Conservation (phyloP, 805 yeast genomes). For the Metschnikowia vanudenii region DNA sequence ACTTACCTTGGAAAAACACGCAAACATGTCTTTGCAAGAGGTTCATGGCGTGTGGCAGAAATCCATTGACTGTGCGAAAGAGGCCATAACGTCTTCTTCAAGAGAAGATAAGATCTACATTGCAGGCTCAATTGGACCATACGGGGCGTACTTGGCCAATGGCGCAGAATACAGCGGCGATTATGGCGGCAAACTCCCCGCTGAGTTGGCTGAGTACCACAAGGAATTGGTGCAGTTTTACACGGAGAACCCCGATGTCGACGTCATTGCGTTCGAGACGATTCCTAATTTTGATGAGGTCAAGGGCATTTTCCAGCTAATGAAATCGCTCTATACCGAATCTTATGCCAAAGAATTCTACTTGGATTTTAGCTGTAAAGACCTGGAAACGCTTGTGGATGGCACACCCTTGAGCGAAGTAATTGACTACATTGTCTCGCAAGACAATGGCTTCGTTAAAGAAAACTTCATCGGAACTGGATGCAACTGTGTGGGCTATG, state of each 20-base stretch:
- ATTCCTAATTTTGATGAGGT: slow-evolving; percentile 63
- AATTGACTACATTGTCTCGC: slow-evolving; percentile 30
- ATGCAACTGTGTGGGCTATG: slow-evolving; percentile 62
- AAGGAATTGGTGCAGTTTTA: slow-evolving; percentile 42
- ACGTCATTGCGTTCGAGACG: slow-evolving; percentile 67
- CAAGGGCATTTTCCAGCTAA: slow-evolving; percentile 44
- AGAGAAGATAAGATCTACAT: slow-evolving; percentile 25
- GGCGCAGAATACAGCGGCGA: slow-evolving; percentile 77
- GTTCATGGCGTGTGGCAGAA: slow-evolving; percentile 17
- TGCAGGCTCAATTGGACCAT: slow-evolving; percentile 75
- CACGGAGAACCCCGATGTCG: slow-evolving; percentile 42
- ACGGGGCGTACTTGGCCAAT: slow-evolving; percentile 64
- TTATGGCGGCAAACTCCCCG: slow-evolving; percentile 43
- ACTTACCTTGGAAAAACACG: slow-evolving; percentile 16
- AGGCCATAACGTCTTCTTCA: slow-evolving; percentile 10
- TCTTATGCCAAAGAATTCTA: slow-evolving; percentile 41
- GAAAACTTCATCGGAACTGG: slow-evolving; percentile 53
- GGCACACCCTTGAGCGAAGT: slow-evolving; percentile 30
- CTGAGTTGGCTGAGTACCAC: slow-evolving; percentile 51
- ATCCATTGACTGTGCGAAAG: slow-evolving; percentile 16
- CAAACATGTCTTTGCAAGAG: slow-evolving; percentile 11
- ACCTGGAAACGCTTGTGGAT: slow-evolving; percentile 26
- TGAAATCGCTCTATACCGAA: slow-evolving; percentile 28
- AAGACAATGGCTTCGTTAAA: slow-evolving; percentile 11
- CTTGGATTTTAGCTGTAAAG: slow-evolving; percentile 36